Base-by-base conservation (phyloP, 129 eudicot genomes). In the Arctium lappa region DNA sequence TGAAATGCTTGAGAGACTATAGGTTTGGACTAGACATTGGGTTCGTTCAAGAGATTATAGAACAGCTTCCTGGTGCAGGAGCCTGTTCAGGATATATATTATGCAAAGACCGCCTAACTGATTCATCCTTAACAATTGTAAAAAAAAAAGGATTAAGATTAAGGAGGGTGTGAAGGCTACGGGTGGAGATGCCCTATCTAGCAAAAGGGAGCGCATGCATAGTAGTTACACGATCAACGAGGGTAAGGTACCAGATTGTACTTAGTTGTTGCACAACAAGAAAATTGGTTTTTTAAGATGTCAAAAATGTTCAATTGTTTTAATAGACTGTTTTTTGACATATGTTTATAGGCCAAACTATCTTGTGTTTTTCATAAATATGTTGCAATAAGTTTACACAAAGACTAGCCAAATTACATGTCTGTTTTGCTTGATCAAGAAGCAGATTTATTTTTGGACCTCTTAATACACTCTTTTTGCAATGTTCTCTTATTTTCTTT, bases 1-100 rank as follows among this genome's bases (percentile, higher is more conserved):
- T 22, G 27, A 22, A 22, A 22, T 22, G 27, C 27, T 22, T 22
- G 27, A 22, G 27, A 22, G 27, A 22, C 27, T 22, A 22, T 22
- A 22, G 27, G 27, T 22, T 22, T 22, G 27, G 88, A 11, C 70
- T 77, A 22, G 81, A 87, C 79, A 40, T 48, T 4, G 81, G 74
- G 50, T 87, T 84, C 73, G 90, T 87, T 29, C 86, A 87, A 66
- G 88, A 87, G 65, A 60, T 87, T 33, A 22, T 84, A 33, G 90
- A 87, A 77, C 85, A 38, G 68, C 78, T 39, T 70, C 83, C 83
- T 80, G 69, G 60, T 63, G 81, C 69, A 48, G n/a, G 6, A 42
- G 73, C 69, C 11, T 40, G 18, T 5, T 22, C 27, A 22, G 0
- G 12, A 10, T 87, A 84, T 76, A 78, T 62, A 29, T 72, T 44